A percentile compares a stretch with the other conserved stretches of the same genome.
Evolutionary conservation across 495 filamentous ascomycete genomes (phyloP).

Genomic region (Talaromyces adpressus): DNA sequence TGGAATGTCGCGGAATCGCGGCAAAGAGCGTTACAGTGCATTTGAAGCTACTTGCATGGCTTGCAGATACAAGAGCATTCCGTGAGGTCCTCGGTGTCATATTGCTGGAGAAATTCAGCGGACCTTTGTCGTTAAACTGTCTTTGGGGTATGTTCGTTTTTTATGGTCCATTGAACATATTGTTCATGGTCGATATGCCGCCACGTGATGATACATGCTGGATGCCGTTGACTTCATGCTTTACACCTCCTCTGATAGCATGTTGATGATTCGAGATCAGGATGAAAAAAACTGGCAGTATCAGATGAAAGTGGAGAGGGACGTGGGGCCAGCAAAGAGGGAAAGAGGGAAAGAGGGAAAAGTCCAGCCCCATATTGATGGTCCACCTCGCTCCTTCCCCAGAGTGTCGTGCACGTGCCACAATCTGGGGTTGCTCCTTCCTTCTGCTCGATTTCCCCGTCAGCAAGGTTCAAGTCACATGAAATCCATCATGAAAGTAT

Average conservation of each 20-base stretch:
- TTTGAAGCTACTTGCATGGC: neutral
- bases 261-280: neutral
- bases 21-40: slow-evolving; percentile 1
- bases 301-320: neutral
- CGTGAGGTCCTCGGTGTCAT: neutral
- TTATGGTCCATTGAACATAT: neutral
- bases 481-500: neutral
- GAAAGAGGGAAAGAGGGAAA: neutral
- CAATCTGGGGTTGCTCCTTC: neutral
- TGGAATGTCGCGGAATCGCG: neutral
- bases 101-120: neutral
- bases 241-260: neutral
- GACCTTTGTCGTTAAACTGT: neutral
- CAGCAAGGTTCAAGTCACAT: neutral
- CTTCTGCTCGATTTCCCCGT: too few species aligned
- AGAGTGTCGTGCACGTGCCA: neutral
- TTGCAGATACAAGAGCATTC: neutral
- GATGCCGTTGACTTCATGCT: neutral
- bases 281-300: neutral
- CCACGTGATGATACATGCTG: neutral
- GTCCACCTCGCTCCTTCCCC: neutral
- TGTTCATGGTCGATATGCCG: neutral
- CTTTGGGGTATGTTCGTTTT: neutral
- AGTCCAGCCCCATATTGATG: neutral
- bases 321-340: neutral